Conservation (phyloP, 2,329 filamentous ascomycete species). For the Beauveria rudraprayagi region DNA sequence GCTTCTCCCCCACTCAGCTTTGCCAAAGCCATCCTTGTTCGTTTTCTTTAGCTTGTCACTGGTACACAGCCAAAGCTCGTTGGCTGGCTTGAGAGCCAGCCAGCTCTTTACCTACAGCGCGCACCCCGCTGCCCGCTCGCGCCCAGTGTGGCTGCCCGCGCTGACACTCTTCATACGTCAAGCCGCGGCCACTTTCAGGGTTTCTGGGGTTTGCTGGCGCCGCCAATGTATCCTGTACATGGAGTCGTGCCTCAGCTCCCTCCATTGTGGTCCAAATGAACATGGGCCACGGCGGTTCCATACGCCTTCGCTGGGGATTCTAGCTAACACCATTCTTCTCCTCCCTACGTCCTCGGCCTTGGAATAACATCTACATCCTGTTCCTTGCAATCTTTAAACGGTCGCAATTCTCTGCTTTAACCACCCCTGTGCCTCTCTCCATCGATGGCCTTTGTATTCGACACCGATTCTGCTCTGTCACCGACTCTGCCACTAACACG, state of each 20-base stretch:
- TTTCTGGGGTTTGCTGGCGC: conserved; percentile 8
- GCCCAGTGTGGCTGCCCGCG: conserved; percentile 1
- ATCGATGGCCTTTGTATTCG: background rate
- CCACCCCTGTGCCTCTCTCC: background rate
- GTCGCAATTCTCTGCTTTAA: background rate
- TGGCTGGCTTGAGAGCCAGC: background rate
- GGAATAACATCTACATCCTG: background rate
- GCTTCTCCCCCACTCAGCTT: conserved; percentile 5
- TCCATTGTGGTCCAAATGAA: conserved; percentile 3
- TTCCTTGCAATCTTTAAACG: background rate
- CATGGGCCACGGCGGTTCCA: conserved; percentile 7
- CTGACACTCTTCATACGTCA: conserved; percentile 5
- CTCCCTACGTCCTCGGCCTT: background rate
- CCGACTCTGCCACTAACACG: conserved; percentile 4
- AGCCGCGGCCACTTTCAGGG: background rate
- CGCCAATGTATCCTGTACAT: conserved; percentile 8
- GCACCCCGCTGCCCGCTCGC: background rate
- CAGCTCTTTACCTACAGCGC: too few relatives aligned
- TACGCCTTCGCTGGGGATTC: conserved; percentile 5
- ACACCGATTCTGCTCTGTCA: background rate
- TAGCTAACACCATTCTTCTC: conserved; percentile 3
- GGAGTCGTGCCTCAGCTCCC: conserved; percentile 4
- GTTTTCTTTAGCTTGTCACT: conserved; percentile 1
- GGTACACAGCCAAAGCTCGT: conserved; percentile 10
- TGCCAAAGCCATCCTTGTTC: conserved; percentile 4